Conservation (phyloP, 2,329 filamentous ascomycete species). For the Fusarium algeriense region DNA sequence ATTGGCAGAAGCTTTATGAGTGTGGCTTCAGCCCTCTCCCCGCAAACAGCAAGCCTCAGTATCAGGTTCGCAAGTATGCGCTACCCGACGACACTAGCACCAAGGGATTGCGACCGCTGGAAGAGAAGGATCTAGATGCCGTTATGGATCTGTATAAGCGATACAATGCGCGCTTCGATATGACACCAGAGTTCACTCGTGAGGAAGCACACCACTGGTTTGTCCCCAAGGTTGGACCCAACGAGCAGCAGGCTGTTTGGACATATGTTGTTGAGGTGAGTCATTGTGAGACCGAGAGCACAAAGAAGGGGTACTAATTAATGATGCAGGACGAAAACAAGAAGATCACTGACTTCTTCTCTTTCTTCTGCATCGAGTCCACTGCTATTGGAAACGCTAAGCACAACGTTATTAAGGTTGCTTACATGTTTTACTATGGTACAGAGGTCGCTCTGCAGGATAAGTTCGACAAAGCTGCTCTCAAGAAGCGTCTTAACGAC, state of each 20-base stretch:
- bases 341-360: constrained; percentile 96
- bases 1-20: constrained; percentile 97
- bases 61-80: constrained; percentile 88
- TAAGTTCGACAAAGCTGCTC: constrained; percentile 65
- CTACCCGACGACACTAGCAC: constrained; percentile 80
- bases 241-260: constrained; percentile 86
- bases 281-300: background rate
- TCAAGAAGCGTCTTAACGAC: constrained; percentile 83
- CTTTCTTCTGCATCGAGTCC: constrained; percentile 95
- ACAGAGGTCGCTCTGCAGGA: constrained; percentile 79
- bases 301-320: background rate
- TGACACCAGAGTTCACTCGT: constrained; percentile 83
- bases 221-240: constrained; percentile 71
- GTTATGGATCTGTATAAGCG: constrained; percentile 80
- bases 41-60: constrained; percentile 81
- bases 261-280: constrained; percentile 87
- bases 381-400: constrained; percentile 87
- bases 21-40: constrained; percentile 94
- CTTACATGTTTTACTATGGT: constrained; percentile 98
- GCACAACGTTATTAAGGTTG: constrained; percentile 84
- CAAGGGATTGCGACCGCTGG: constrained; percentile 83
- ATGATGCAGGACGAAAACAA: constrained; percentile 66
- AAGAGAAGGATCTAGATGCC: constrained; percentile 79
- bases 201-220: constrained; percentile 93
- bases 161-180: constrained; percentile 83